A percentile compares a stretch with the other conserved stretches of the same genome.
Evolutionary conservation across 192 early-diverging fungal genomes (phyloP).

Genomic region (Funneliformis mosseae): DNA sequence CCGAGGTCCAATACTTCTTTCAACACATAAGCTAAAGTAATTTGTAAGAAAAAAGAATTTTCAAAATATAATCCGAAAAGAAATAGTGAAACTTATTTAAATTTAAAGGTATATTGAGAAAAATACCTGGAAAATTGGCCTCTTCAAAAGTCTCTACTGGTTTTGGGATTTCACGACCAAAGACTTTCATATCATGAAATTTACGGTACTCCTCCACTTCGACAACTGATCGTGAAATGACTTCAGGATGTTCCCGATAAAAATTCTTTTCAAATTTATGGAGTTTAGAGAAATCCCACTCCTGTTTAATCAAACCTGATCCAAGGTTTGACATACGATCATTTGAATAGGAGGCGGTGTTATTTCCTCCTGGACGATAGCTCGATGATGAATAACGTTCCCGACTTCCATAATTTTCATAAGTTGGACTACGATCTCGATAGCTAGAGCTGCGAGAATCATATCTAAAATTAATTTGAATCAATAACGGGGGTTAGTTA

Average conservation of each 20-base stretch:
- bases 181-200: slow-evolving; percentile 81
- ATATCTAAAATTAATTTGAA: slow-evolving; percentile 35
- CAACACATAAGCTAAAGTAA: slow-evolving; percentile 72
- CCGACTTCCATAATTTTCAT: slow-evolving; percentile 44
- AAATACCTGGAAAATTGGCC: slow-evolving; percentile 81
- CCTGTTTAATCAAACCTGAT: slow-evolving; percentile 51
- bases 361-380: slow-evolving; percentile 45
- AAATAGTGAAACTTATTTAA: neutral
- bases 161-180: slow-evolving; percentile 84
- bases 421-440: slow-evolving; percentile 54
- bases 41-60: neutral
- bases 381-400: slow-evolving; percentile 27
- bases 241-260: slow-evolving; percentile 82
- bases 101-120: neutral
- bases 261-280: slow-evolving; percentile 96
- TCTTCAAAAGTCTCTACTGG: slow-evolving; percentile 89
- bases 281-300: slow-evolving; percentile 72
- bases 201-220: slow-evolving; percentile 82
- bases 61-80: neutral
- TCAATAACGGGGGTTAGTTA: neutral
- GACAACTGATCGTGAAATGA: slow-evolving; percentile 62
- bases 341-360: slow-evolving; percentile 48
- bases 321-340: slow-evolving; percentile 62
- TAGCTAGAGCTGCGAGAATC: slow-evolving; percentile 52
- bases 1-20: slow-evolving; percentile 83